phyloP scores from a whole-genome alignment of 371 early-diverging fungal species.

The Zychaea mexicana region DNA sequence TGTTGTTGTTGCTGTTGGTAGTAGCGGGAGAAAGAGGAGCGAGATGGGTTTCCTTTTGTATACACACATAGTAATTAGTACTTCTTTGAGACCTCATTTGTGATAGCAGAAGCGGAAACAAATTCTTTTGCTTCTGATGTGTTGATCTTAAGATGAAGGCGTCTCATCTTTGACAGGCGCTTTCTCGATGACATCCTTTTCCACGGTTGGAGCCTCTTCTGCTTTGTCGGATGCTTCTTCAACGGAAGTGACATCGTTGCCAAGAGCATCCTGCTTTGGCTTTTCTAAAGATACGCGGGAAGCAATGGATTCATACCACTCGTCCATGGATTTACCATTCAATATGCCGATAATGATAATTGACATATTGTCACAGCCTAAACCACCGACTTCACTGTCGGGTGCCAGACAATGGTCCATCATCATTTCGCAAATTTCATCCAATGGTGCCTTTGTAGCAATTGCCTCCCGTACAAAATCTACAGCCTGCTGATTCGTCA shows the following conservation, averaged over 20 bases:
- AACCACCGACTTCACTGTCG: slow-evolving; percentile 82
- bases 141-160: no score
- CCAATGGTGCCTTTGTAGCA: slow-evolving; percentile 58
- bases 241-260: slow-evolving; percentile 14
- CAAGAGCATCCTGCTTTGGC: slow-evolving; percentile 28
- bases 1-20: background rate
- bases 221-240: background rate
- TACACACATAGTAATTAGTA: background rate
- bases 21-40: background rate
- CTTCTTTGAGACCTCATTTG: background rate
- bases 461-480: slow-evolving; percentile 77
- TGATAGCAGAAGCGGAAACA: background rate
- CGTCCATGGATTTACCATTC: slow-evolving; percentile 71
- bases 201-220: no score
- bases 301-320: slow-evolving; percentile 70
- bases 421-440: slow-evolving; percentile 78
- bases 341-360: slow-evolving; percentile 89
- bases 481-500: slow-evolving; percentile 88
- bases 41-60: background rate
- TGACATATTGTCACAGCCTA: slow-evolving; percentile 99
- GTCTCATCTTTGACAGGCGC: background rate
- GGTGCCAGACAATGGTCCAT: slow-evolving; percentile 93
- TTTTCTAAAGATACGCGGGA: slow-evolving; percentile 17
- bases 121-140: background rate
- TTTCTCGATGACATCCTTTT: background rate